Evolutionary conservation across 1,284 basidiomycete species (phyloP), one percentile per base, ranked within the genome.

Genomic region (Boletus semigastroideus): DNA sequence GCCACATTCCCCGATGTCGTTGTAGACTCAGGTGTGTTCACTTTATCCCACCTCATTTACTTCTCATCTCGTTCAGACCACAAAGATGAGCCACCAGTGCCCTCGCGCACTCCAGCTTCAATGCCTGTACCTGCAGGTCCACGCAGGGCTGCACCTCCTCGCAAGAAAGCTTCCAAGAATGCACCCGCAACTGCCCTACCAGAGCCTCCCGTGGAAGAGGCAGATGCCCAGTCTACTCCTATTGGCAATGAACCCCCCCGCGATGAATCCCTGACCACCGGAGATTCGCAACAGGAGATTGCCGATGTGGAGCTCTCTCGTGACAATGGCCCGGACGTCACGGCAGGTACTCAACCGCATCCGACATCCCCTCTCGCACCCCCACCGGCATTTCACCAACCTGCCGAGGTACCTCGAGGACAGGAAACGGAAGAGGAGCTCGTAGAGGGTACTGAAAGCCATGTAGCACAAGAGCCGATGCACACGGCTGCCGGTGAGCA

Each of bases 41-140:
- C 16, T 42, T 17, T 4, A n/a, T 37, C 13, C 45, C 5, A 36
- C 11, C 2, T 31, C n/a, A 25, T 43, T 1, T 6, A 48, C 3
- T 46, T 1, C 50, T 57, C 33, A 57, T 41, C 27, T 34, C 20
- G 25, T 14, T 42, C 36, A 66, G 67, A 54, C 20, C 48, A 14
- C 49, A 63, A 54, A 1, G 64, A 68, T 20, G 59, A 73, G 12
- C 43, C 49, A 58, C 41, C 55, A 63, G 42, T 53, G 17, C 36
- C 62, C 54, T 1, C 34, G 4, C 76, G 73, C 37, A 69, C 69
- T 19, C 77, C 83, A 4, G 54, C 63, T 8, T 74, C 80, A 1
- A 90, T 90, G 86, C 88, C 87, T n/a, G 72, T 87, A 5, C 86
- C 87, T 14, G 75, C 77, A n/a, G 83, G 67, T 11, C 88, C 87